Base-by-base conservation (phyloP, 2,329 filamentous ascomycete genomes). In the Ceratocystis albifundus region DNA sequence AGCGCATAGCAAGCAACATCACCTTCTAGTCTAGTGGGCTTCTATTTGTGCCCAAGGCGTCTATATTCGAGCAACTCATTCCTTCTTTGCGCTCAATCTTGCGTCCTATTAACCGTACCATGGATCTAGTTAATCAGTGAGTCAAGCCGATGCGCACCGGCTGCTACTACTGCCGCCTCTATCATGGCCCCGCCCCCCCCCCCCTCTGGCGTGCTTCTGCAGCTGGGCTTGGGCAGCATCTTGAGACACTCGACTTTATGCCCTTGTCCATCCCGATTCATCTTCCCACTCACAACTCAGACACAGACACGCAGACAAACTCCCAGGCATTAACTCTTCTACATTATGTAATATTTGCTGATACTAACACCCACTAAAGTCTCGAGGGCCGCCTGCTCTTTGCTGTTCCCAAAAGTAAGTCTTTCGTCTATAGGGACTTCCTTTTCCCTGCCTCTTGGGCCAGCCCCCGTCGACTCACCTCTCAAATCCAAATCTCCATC, bases 321-420 rank as follows among this genome's bases (percentile, higher is more conserved):
- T 15, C 50, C 25, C 50, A 5, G 2, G 20, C 17, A 55, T 4
- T 4, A 55, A 4, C 50, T 15, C 50, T 25, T 55, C 3, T 25
- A 12, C 3, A 55, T 8, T 64, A 64, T 61, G 61, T 28, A 22
- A 53, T 61, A 4, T 20, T 53, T 10, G 25, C 22, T 12, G 7
- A n/a, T 25, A 32, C 41, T 57, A 57, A 57, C 53, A 30, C 10
- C n/a, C 12, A 57, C 25, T 12, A 25, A 32, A 96, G 91, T 80
- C 83, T 96, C 74, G 90, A 94, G 81, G 92, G 93, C 74, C 88
- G 94, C 70, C 83, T 97, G 67, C 84, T 97, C 69, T 96, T 99
- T 75, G 94, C 94, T 69, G 90, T 99, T n/a, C 94, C 94, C 69
- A 99, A 99, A 80, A 99, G 90, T 92, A 80, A 80, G 89, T 85